Evolutionary conservation across 208 protist species (phyloP).

Genomic region (Angomonas ambiguus): DNA sequence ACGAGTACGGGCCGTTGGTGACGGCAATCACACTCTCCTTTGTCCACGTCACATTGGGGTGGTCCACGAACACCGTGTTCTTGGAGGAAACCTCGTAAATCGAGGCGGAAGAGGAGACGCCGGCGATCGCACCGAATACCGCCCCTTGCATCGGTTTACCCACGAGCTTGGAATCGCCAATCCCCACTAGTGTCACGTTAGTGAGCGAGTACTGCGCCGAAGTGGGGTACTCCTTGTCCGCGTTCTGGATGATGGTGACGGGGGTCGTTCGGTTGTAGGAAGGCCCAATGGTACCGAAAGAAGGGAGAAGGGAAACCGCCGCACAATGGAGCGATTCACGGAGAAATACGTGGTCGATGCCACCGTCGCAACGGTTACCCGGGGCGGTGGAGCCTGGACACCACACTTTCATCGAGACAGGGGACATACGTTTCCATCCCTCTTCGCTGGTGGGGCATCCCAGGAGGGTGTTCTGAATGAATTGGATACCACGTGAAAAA

Average conservation of each 20-base stretch:
- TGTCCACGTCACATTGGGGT: not conserved
- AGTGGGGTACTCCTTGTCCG: conserved; percentile 6
- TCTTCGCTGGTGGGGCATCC: conserved; percentile 17
- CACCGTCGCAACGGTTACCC: not conserved
- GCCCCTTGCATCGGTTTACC: not conserved
- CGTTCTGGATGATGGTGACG: conserved; percentile 5
- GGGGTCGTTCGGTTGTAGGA: conserved; percentile 21
- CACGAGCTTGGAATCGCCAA: conserved; percentile 11
- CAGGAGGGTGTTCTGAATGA: conserved; percentile 18
- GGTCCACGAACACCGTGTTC: not conserved
- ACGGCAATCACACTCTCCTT: not conserved
- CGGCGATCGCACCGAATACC: not conserved
- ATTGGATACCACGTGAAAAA: conserved; percentile 11
- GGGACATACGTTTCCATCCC: not conserved
- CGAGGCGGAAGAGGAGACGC: not conserved
- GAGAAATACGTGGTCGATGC: conserved; percentile 17
- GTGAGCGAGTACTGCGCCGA: conserved; percentile 13
- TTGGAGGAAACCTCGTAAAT: not conserved
- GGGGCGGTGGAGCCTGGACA: conserved; percentile 10
- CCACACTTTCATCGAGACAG: not conserved
- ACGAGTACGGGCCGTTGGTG: not conserved
- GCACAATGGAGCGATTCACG: conserved; percentile 23
- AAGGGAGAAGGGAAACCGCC: conserved; percentile 22
- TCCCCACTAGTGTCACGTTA: conserved; percentile 16
- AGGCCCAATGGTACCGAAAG: conserved; percentile 19